Evolutionary conservation across 2,329 filamentous ascomycete species (phyloP), one percentile per base, ranked within the genome.

Genomic region (Metarhizium rileyi): DNA sequence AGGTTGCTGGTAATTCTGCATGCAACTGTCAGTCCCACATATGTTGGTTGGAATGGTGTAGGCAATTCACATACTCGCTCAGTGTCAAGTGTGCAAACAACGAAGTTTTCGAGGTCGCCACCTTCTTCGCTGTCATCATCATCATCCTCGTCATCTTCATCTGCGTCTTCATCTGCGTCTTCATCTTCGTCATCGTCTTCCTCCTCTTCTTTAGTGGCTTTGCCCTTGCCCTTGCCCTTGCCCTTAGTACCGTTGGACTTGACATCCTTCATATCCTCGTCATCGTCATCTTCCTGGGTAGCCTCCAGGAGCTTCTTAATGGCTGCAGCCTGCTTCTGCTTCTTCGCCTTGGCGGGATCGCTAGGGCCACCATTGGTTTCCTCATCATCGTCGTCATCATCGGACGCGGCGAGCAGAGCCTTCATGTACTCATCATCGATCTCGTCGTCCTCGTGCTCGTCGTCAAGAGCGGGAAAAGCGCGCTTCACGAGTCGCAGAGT

Each of bases 61-160:
- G n/a, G 14, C 25, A 27, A 26, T 7, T 36, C 3, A 18, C 78
- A 67, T 83, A 96, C 93, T 75, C 85, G 87, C 69, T 89, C 83
- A 28, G 90, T 87, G 72, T 97, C 90, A 49, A 98, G 81, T 54
- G 93, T 98, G 81, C 93, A 98, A 61, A 98, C 74, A 59, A 97
- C 90, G 61, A 87, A 88, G 74, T 96, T 87, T 68, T 96, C 89
- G 48, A 91, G 74, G 62, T 89, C 81, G 48, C 78, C 69, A 25
- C 77, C 78, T 40, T 81, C 78, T 6, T 78, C 79, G 52, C 80
- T 77, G 48, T 85, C 78, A 28, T 81, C 79, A 30, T 76, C 73
- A n/a, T 77, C 72, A 8, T 80, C 76, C 2, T 74, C 73, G 3
- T 73, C 73, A 3, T 72, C 59, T 1, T 62, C 60, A 3, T 61